Base-by-base conservation (phyloP, 1,284 basidiomycete genomes). In the Ceratobasidium sp. region DNA sequence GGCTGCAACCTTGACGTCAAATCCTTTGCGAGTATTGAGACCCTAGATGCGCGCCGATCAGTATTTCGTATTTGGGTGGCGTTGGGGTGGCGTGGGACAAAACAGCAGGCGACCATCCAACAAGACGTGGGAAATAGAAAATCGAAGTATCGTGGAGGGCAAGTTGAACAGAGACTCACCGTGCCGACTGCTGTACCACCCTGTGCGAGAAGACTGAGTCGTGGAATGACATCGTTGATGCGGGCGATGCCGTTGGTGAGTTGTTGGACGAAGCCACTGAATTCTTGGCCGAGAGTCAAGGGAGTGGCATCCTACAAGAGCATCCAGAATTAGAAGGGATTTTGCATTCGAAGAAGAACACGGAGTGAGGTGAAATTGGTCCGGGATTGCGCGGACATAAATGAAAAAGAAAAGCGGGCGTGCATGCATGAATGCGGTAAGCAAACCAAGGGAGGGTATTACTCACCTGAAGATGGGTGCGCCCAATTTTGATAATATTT, bases 151-250 rank as follows among this genome's bases (percentile, higher is more conserved):
- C 22, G n/a, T n/a, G n/a, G n/a, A n/a, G n/a, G n/a, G n/a, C n/a
- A 32, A 67, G 29, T 13, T 43, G 49, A 49, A 49, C n/a, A 61
- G 46, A 34, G 8, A 86, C 91, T 84, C 81, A 95, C 95, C 77
- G 96, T 99, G 79, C 98, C 98, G 78, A 99, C 98, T 70, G 98
- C 98, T 46, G 98, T 99, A 79, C 98, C 98, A 81, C 98, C 98
- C 85, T 99, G 98, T 44, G 98, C 98, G 76, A 99, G 90, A 82
- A 92, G 87, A 83, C 94, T 95, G 79, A 99, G 84, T 77, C 97
- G 92, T 68, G 97, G 96, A 78, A 99, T 84, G 57, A 92, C 91
- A 77, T 86, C 91, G 85, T 95, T 90, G 77, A 97, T 89, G 65
- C 98, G 91, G 67, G 90, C 93, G 79, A 99, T 97, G 80, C 94